Base-by-base conservation (phyloP, 495 filamentous ascomycete genomes). In the Penicillium waksmanii region DNA sequence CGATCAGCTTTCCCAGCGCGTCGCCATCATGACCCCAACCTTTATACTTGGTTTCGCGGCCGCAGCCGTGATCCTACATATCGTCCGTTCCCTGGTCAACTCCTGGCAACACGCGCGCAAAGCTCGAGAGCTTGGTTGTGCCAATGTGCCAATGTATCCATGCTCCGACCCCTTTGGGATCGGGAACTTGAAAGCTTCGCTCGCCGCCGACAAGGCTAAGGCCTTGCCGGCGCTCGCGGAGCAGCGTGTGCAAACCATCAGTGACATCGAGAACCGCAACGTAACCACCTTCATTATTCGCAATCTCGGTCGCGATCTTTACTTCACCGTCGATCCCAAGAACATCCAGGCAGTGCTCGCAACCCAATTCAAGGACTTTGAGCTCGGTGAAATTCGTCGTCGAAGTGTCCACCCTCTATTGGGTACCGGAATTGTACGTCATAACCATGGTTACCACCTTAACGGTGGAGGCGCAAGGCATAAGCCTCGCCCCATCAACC, bases 321-420 rank as follows among this genome's bases (percentile, higher is more conserved):
- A 76, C 52, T 72, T 71, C 42, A 86, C 84, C 10, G 69, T 76
- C 51, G 83, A 86, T 19, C 82, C 82, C 8, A 77, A 77, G 56
- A 86, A 86, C 61, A 63, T 84, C 17, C 77, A 82, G 63, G 80
- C 83, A 25, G 58, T 85, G 10, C 71, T 85, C 34, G 80, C 84
- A 5, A 81, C 77, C 7, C 76, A 86, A 57, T 85, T 85, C 64
- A 70, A 80, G 53, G 79, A 83, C 56, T 83, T 83, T 55, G 71
- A 73, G 50, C 70, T 81, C 31, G 77, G 77, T 10, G 38, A 58
- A n/a, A 43, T 57, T 40, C 71, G 80, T 25, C 71, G 62, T 42
- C 48, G 64, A 40, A 67, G 64, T 18, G 60, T 80, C 55, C 66
- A 75, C 53, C 69, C 75, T 18, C 55, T 83, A 25, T 60, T 83